Evolutionary conservation across 2,329 filamentous ascomycete species (phyloP), one percentile per base, ranked within the genome.

Genomic region (Epichloe elymi): DNA sequence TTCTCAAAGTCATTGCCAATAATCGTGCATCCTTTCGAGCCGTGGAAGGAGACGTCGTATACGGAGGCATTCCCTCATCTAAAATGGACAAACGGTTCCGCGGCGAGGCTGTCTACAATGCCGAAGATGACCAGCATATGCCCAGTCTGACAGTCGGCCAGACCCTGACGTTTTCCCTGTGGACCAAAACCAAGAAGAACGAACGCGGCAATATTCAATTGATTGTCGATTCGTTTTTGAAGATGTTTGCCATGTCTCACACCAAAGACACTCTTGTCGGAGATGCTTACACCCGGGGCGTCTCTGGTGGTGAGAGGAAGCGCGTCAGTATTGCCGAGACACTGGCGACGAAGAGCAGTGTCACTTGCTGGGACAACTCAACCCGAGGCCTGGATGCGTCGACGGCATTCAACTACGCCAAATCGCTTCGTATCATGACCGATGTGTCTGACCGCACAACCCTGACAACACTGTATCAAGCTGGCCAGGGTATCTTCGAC

Each of bases 251-350:
- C 10, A 89, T 91, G 51, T 74, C 73, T 12, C 86, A 91, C 60
- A 89, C 86, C 1, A 80, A 78, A 59, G 74, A 86, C 59, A 91
- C 87, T 0, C 72, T 80, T 1, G 85, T 91, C 2, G 87, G 87
- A n/a, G 81, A 90, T 59, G 81, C 84, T 54, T 76, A 69, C 59
- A 76, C 82, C 6, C 78, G 85, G 45, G 86, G 86, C 63, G 83
- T 91, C 0, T 86, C 82, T 45, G 87, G 87, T 58, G 87, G 87
- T 52, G 87, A 93, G 67, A 71, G 86, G 38, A 91, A 90, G 64
- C 83, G 86, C 60, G 86, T 88, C 8, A 83, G 81, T 20, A 88
- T 91, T 56, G 84, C 85, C 1, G 86, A 91, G 65, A 86, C 84
- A 0, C 67, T 91, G 20, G 82, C 85, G 4, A 84, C 84, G 6